A percentile compares a stretch with the other conserved stretches of the same genome.
These are phyloP conservation scores for Prunus campanulata DNA, from an alignment of 306 rosid genomes.

Conservation along the genomic window DNA sequence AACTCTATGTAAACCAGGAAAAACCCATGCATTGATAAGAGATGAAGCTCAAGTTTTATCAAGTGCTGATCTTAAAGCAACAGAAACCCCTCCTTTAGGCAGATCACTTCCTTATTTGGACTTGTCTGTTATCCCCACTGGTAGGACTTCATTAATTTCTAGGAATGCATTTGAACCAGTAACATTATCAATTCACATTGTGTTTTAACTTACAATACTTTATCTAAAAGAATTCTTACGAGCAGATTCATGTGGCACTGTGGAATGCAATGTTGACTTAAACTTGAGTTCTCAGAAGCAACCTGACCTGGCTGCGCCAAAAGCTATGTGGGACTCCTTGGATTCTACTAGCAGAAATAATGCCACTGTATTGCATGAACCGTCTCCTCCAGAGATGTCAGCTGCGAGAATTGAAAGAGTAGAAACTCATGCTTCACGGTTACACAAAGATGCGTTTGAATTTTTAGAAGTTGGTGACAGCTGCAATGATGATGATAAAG, in stretches of 20 bases:
- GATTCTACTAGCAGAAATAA: slow-evolving; percentile 42
- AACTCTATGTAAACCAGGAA: too few relatives aligned
- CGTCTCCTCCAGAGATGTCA: slow-evolving; percentile 24
- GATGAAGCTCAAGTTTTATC: neutral
- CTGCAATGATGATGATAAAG: too few relatives aligned
- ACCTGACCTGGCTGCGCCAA: slow-evolving; percentile 24
- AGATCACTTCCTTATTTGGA: slow-evolving; percentile 32
- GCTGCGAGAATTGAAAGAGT: too few relatives aligned
- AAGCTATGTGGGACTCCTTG: slow-evolving; percentile 28
- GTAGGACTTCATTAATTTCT: slow-evolving; percentile 29
- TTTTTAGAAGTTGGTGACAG: too few relatives aligned
- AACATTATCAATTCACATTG: slow-evolving; percentile 1
- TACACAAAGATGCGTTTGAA: too few relatives aligned
- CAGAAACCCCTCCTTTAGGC: slow-evolving; percentile 6
- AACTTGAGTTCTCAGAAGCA: slow-evolving; percentile 35
- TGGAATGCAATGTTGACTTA: slow-evolving; percentile 30
- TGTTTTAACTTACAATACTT: neutral
- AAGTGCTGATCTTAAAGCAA: slow-evolving; percentile 20
- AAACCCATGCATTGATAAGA: too few relatives aligned
- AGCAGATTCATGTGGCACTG: slow-evolving; percentile 37
- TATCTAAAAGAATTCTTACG: neutral
- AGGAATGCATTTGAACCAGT: neutral
- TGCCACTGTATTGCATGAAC: slow-evolving; percentile 34
- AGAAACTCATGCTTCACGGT: too few relatives aligned
- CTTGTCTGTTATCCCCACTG: slow-evolving; percentile 33